Conservation (phyloP, 2,329 filamentous ascomycete genomes). For the Aspergillus ibericus region DNA sequence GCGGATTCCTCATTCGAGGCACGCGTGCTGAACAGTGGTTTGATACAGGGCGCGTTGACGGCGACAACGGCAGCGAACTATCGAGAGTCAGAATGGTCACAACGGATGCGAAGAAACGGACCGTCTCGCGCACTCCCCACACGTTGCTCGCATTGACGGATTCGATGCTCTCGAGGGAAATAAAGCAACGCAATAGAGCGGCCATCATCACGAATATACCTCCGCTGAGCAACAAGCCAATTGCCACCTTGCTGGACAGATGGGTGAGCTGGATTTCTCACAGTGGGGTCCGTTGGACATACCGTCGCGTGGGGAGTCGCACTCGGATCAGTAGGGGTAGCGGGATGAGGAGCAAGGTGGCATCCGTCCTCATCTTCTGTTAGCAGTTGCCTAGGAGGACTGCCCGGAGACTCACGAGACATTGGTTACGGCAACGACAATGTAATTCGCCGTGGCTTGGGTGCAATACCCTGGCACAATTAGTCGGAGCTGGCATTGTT, state of each 20-base stretch:
- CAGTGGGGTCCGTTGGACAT: neutral
- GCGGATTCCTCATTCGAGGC: conserved; percentile 18
- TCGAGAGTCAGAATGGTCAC: neutral
- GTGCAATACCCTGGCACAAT: conserved; percentile 28
- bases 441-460: conserved; percentile 38
- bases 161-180: conserved; percentile 38
- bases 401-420: conserved; percentile 29
- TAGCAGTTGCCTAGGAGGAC: neutral
- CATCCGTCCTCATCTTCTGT: conserved; percentile 37
- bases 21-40: conserved; percentile 39
- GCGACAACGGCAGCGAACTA: conserved; percentile 48
- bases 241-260: conserved; percentile 35
- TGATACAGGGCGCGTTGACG: conserved; percentile 46
- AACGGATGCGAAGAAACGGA: conserved; percentile 14
- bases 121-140: conserved; percentile 48
- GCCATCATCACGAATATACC: conserved; percentile 49
- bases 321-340: conserved; percentile 45
- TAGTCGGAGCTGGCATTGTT: neutral
- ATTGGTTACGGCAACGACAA: conserved; percentile 40
- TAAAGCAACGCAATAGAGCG: conserved; percentile 44
- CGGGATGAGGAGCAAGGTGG: conserved; percentile 43
- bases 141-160: conserved; percentile 43
- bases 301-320: conserved; percentile 37
- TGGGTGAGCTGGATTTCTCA: neutral
- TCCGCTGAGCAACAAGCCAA: conserved; percentile 44